phyloP scores from a whole-genome alignment of 192 early-diverging fungal species.

The Allomyces macrogynus region DNA sequence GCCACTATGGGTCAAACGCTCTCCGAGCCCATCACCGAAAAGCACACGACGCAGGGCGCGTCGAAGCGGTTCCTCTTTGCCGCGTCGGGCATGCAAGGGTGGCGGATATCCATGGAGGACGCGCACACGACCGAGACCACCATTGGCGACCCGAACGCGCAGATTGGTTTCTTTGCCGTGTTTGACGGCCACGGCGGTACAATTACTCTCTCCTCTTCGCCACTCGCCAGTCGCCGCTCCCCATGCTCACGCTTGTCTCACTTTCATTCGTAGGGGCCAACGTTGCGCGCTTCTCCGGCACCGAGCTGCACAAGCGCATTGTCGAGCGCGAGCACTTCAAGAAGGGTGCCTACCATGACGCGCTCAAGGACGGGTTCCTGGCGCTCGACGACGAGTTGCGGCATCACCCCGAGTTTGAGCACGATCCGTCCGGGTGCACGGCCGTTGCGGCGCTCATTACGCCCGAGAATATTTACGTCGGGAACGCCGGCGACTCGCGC shows the following conservation, averaged over 20 bases:
- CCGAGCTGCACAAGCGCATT: conserved; percentile 52
- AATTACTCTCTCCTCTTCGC: not conserved
- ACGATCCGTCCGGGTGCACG: conserved; percentile 89
- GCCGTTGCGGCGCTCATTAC: conserved; percentile 74
- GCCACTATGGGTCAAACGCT: conserved; percentile 84
- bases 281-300: conserved; percentile 69
- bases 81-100: conserved; percentile 90
- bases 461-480: conserved; percentile 53
- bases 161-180: conserved; percentile 80
- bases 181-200: conserved; percentile 90
- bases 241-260: too few relatives aligned
- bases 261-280: conserved; percentile 22
- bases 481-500: conserved; percentile 92
- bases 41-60: conserved; percentile 49
- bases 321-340: conserved; percentile 36
- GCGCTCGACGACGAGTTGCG: conserved; percentile 55
- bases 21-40: conserved; percentile 77
- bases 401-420: conserved; percentile 45
- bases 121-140: conserved; percentile 74
- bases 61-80: conserved; percentile 66
- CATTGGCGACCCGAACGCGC: conserved; percentile 27
- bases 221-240: not conserved
- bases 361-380: conserved; percentile 71
- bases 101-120: conserved; percentile 98
- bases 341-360: conserved; percentile 44